Conservation (phyloP, 768 basidiomycete species). For the Russula sp. region DNA sequence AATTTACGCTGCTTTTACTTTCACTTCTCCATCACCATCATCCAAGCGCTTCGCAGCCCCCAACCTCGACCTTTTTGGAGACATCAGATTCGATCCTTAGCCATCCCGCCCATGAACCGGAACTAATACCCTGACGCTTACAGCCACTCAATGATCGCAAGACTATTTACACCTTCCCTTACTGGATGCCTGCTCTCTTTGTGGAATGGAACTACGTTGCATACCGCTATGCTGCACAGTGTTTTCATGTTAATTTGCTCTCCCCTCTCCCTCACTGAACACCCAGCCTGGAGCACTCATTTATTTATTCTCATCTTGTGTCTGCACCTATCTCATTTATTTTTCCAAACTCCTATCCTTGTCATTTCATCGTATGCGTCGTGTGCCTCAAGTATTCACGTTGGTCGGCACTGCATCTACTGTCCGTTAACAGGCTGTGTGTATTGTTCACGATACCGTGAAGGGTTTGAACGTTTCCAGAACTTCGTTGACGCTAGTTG, state of each 20-base stretch:
- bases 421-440: not conserved
- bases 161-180: constrained; percentile 8
- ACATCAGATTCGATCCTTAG: constrained; percentile 21
- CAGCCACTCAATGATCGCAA: constrained; percentile 12
- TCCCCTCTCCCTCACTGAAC: constrained; percentile 1
- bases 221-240: constrained; percentile 9
- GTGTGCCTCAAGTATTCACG: constrained; percentile 6
- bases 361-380: constrained; percentile 1
- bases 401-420: not conserved
- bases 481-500: not conserved
- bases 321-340: constrained; percentile 5
- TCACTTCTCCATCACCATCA: constrained; percentile 63
- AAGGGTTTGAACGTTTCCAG: not conserved
- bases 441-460: not conserved
- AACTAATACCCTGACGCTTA: constrained; percentile 13
- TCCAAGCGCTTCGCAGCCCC: constrained; percentile 41
- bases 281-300: constrained; percentile 16
- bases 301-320: constrained; percentile 20
- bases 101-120: not conserved
- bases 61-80: constrained; percentile 22
- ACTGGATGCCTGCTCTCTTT: not conserved
- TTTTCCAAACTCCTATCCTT: not conserved
- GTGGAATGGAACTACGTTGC: constrained; percentile 14
- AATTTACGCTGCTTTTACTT: constrained; percentile 71
- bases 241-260: not conserved